Conservation (phyloP, 75 land plant species). For the Cupressus sempervirens region DNA sequence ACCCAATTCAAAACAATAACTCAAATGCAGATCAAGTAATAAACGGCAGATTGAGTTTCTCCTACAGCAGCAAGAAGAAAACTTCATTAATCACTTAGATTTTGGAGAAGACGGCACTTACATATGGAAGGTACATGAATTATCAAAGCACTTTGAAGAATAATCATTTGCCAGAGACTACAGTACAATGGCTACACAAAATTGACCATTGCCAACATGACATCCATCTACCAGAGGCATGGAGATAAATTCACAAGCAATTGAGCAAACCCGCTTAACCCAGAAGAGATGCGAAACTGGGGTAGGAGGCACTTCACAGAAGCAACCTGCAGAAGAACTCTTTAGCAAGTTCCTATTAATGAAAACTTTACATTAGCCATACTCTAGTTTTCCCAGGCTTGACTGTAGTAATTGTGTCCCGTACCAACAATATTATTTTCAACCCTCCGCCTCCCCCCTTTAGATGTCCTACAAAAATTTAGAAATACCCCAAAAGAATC, state of each 20-base stretch:
- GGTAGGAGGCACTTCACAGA: background rate
- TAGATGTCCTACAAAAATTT: too few relatives aligned
- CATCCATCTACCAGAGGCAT: background rate
- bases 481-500: too few relatives aligned
- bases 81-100: too few relatives aligned
- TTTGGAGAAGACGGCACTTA: too few relatives aligned
- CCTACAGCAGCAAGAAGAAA: too few relatives aligned
- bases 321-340: background rate
- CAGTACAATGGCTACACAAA: background rate
- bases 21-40: too few relatives aligned
- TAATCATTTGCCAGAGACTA: background rate
- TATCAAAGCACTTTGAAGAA: background rate
- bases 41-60: too few relatives aligned
- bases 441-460: too few relatives aligned
- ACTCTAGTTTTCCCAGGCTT: too few relatives aligned
- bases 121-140: background rate
- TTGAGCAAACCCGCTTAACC: background rate
- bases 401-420: background rate
- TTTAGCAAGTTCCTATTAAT: background rate
- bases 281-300: background rate
- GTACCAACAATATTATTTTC: background rate
- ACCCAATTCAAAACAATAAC: too few relatives aligned
- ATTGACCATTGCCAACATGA: background rate
- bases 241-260: background rate
- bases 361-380: too few relatives aligned